Percentiles rank a stretch among this genome's conserved stretches.
phyloP scores from a whole-genome alignment of 2,329 filamentous ascomycete genomes.

The Colletotrichum destructivum region DNA sequence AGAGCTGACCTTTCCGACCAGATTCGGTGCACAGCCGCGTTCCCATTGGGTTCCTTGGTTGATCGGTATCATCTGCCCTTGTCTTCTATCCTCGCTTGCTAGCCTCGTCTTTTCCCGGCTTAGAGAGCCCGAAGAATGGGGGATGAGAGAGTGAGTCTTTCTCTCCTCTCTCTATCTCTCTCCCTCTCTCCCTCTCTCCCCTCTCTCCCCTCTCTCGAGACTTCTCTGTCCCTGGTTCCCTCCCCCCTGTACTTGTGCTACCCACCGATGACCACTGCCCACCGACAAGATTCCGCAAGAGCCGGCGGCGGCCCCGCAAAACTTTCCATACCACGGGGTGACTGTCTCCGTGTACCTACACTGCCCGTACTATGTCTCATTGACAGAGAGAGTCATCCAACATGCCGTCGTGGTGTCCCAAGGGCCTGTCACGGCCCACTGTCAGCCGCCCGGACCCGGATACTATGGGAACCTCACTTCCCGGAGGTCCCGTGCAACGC shows the following conservation, averaged over 20 bases:
- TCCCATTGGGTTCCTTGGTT: conserved; percentile 18
- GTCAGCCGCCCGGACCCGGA: conserved; percentile 12
- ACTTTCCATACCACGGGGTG: background rate
- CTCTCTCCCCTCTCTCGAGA: no score
- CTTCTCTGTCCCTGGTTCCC: background rate
- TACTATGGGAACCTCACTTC: conserved; percentile 14
- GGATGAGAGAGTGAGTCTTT: background rate
- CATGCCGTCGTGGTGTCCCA: conserved; percentile 9
- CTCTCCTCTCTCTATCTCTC: no score
- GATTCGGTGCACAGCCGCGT: conserved; percentile 9
- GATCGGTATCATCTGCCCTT: background rate
- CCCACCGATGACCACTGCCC: background rate
- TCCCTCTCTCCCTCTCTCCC: no score
- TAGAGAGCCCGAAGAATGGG: background rate
- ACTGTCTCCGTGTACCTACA: background rate
- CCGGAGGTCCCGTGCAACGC: conserved; percentile 10
- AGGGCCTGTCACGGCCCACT: conserved; percentile 36
- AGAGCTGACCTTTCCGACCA: conserved; percentile 9
- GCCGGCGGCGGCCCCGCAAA: conserved; percentile 4
- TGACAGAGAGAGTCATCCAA: background rate
- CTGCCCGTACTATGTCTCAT: background rate
- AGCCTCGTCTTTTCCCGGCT: background rate
- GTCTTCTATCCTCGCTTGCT: background rate
- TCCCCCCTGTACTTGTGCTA: background rate
- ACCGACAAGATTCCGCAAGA: conserved; percentile 2